Evolutionary conservation across 2,329 filamentous ascomycete genomes (phyloP).

Genomic region (Trichoderma endophyticum): DNA sequence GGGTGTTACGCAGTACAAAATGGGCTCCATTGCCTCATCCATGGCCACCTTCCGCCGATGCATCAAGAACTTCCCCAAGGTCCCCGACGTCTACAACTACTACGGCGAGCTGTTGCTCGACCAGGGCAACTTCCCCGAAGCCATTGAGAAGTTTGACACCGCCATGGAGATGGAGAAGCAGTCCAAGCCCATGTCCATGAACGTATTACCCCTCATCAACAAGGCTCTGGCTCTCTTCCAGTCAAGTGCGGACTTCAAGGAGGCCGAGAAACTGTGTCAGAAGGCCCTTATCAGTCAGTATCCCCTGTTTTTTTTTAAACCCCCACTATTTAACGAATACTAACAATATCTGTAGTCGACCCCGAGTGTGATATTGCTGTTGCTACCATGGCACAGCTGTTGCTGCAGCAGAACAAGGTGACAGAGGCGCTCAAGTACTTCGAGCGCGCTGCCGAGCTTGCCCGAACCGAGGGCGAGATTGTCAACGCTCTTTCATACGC

Average conservation of each 20-base stretch:
- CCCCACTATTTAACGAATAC: slow-evolving; percentile 20
- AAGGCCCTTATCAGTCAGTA: slow-evolving; percentile 92
- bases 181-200: slow-evolving; percentile 91
- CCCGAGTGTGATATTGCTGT: slow-evolving; percentile 98
- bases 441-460: slow-evolving; percentile 90
- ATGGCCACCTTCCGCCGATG: slow-evolving; percentile 98
- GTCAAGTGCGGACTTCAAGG: slow-evolving; percentile 94
- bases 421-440: slow-evolving; percentile 95
- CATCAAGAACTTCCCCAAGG: slow-evolving; percentile 97
- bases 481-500: slow-evolving; percentile 96
- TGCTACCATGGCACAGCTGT: slow-evolving; percentile 95
- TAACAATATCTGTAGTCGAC: slow-evolving; percentile 65
- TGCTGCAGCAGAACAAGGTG: slow-evolving; percentile 97
- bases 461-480: slow-evolving; percentile 90
- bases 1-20: slow-evolving; percentile 99
- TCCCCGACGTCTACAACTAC: slow-evolving; percentile 99
- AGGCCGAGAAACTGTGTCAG: slow-evolving; percentile 94
- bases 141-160: slow-evolving; percentile 95
- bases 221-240: slow-evolving; percentile 97
- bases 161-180: slow-evolving; percentile 99
- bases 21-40: slow-evolving; percentile 94
- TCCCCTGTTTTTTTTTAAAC: not conserved
- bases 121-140: slow-evolving; percentile 92
- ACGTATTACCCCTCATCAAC: slow-evolving; percentile 96
- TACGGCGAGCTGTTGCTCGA: slow-evolving; percentile 95